Conservation (phyloP, 1,139 yeast genomes). For the Geotrichum citri-aurantii region DNA sequence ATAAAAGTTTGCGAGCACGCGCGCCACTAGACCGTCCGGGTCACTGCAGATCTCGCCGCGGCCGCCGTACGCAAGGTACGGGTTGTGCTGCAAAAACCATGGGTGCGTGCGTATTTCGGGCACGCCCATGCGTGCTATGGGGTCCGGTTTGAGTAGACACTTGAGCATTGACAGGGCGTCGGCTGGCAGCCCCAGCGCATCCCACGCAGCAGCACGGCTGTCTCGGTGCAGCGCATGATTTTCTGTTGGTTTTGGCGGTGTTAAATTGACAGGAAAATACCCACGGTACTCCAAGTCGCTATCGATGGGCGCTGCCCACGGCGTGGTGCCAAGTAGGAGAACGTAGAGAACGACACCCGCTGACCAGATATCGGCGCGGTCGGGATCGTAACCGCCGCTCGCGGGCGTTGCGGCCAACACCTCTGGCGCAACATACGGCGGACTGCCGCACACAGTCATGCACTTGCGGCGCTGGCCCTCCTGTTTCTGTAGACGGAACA, state of each 20-base stretch:
- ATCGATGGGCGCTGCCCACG: conserved; percentile 57
- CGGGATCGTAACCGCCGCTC: conserved; percentile 42
- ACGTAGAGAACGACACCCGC: conserved; percentile 58
- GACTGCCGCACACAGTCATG: conserved; percentile 49
- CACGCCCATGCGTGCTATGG: conserved; percentile 40
- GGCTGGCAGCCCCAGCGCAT: conserved; percentile 38
- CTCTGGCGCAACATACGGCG: conserved; percentile 72
- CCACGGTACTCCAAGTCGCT: conserved; percentile 45
- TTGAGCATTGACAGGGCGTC: conserved; percentile 47
- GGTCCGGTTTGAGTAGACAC: conserved; percentile 45
- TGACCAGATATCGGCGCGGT: conserved; percentile 57
- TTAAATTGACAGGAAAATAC: conserved; percentile 6
- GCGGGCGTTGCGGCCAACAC: conserved; percentile 33
- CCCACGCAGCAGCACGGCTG: conserved; percentile 42
- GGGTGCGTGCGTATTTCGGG: conserved; percentile 43
- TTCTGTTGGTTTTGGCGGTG: neutral
- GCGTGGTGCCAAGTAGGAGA: conserved; percentile 40
- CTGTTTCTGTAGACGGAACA: conserved; percentile 42
- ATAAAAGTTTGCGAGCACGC: conserved; percentile 40
- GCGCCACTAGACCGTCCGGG: conserved; percentile 47
- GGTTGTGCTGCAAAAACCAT: conserved; percentile 45
- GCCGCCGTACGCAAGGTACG: conserved; percentile 41
- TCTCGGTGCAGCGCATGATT: neutral
- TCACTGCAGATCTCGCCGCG: conserved; percentile 41
- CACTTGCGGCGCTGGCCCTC: conserved; percentile 54